Evolutionary conservation across 495 filamentous ascomycete species (phyloP), one percentile per base, ranked within the genome.

Genomic region (Neurospora sp.): DNA sequence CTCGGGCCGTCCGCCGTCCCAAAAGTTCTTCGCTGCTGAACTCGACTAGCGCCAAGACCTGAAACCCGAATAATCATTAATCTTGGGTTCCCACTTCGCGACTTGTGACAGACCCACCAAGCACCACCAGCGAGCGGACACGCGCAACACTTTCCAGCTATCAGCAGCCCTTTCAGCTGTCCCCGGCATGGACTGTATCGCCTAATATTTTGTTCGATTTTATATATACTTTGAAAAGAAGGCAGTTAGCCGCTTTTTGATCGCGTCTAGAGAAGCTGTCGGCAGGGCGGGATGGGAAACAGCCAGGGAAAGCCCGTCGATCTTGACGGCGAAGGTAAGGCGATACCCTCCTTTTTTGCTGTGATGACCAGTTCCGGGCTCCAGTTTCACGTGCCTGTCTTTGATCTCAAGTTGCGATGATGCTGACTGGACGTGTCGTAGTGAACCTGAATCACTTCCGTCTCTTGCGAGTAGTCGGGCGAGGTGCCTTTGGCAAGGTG

Each of bases 401-500:
- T 62, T 40, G 31, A 42, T 37, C 69, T 39, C 40, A 35, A 3
- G 37, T 44, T 69, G 27, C 39, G 0, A 39, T 39, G 12, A 44
- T 69, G 69, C 71, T 39, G 37, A 37, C 44, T 69, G 14, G 31
- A 38, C 10, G 60, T 72, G 46, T 20, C 18, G 31, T 76, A 97
- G 96, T 97, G 77, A 98, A 97, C 83, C 91, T 99, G 77, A 97
- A 98, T 78, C 96, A 99, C 81, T 99, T 99, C 80, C 92, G 94
- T 77, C 88, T 99, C 37, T 86, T 98, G 41, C 91, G 96, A 78
- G 96, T 99, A 74, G 96, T 99, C 72, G 96, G 96, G 70, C 97
- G 97, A 80, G 96, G 96, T 78, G 96, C 96, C 23, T 99, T 99
- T 83, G 96, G 96, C 75, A 99, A 99, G 82, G 96, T 99, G 74